Evolutionary conservation across 2,329 filamentous ascomycete genomes (phyloP), one percentile per base, ranked within the genome.

Genomic region (Dendryphion nanum): DNA sequence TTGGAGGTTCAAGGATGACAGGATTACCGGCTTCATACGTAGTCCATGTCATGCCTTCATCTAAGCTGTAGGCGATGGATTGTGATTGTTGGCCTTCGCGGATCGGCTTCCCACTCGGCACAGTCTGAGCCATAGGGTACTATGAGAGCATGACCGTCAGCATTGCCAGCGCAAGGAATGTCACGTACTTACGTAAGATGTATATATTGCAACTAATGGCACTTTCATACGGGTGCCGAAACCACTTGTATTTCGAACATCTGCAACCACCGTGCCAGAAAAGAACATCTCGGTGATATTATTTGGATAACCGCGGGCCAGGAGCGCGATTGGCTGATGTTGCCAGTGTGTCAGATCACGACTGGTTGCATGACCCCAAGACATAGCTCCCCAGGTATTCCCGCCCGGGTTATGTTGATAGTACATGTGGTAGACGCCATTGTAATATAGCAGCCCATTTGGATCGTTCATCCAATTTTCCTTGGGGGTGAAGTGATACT

Each of bases 401-500:
- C 33, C 33, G 33, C 33, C 33, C 29, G 33, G 33, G 23, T 36
- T 36, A 18, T 36, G 29, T 23, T 36, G 33, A 28, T 36, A 36
- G 20, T 26, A 36, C 33, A 36, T 36, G 20, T 36, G 33, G 20
- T 36, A 36, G 33, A 36, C 20, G 12, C 23, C 23, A 26, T 26
- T 26, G 23, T 26, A 26, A n/a, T 26, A 26, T 26, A 37, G 15
- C 24, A 37, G 15, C 5, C 35, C 35, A 37, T 37, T 37, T 15
- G 35, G 35, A 30, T 37, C 35, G 28, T 37, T 37, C 35, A 37
- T 37, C 35, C 35, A 37, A 31, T 37, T 37, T 16, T 31, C 24
- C 14, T 37, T 31, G 24, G 35, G 35, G 28, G 28, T 31, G 24
- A 37, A 37, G 35, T 37, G 35, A 23, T 37, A 37, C 35, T 30